Percentiles rank a stretch among this genome's conserved stretches.
These are phyloP conservation scores for Trichoderma sp. DNA, from an alignment of 2,329 filamentous ascomycete species.

Conservation along the genomic window DNA sequence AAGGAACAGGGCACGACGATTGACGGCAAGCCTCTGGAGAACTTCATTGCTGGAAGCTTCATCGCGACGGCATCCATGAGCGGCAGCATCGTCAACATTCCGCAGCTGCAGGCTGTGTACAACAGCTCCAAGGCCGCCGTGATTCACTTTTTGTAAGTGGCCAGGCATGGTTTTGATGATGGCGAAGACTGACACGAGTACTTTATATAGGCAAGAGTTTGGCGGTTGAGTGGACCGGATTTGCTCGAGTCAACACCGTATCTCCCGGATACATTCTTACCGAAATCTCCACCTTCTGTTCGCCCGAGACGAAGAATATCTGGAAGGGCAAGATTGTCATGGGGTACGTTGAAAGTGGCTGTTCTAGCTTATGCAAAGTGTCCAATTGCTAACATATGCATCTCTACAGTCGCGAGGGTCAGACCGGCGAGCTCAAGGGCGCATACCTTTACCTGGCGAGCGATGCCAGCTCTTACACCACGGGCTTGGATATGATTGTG, in stretches of 20 bases:
- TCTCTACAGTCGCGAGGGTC: constrained; percentile 63
- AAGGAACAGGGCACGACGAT: constrained; percentile 65
- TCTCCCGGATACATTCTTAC: constrained; percentile 77
- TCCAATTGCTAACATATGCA: background rate
- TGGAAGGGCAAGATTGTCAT: constrained; percentile 82
- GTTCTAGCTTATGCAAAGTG: background rate
- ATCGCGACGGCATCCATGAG: constrained; percentile 79
- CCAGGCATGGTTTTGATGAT: background rate
- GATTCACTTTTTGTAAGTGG: constrained; percentile 56
- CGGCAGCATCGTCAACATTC: constrained; percentile 75
- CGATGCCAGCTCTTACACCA: constrained; percentile 81
- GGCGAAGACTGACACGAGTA: background rate
- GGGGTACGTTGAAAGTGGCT: constrained; percentile 51
- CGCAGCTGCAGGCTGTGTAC: constrained; percentile 72
- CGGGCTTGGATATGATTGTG: constrained; percentile 70
- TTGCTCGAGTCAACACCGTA: constrained; percentile 71
- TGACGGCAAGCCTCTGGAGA: constrained; percentile 61
- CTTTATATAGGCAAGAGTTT: constrained; percentile 61
- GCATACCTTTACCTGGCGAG: constrained; percentile 80
- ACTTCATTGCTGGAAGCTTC: constrained; percentile 67
- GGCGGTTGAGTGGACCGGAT: constrained; percentile 75
- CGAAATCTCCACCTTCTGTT: constrained; percentile 67
- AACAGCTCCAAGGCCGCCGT: constrained; percentile 71
- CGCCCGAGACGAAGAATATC: constrained; percentile 66
- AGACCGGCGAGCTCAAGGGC: constrained; percentile 75